Percentiles rank a stretch among this genome's conserved stretches.
These are phyloP conservation scores for Monocercomonoides exilis DNA, from an alignment of 78 protist genomes.

Conservation along the genomic window DNA sequence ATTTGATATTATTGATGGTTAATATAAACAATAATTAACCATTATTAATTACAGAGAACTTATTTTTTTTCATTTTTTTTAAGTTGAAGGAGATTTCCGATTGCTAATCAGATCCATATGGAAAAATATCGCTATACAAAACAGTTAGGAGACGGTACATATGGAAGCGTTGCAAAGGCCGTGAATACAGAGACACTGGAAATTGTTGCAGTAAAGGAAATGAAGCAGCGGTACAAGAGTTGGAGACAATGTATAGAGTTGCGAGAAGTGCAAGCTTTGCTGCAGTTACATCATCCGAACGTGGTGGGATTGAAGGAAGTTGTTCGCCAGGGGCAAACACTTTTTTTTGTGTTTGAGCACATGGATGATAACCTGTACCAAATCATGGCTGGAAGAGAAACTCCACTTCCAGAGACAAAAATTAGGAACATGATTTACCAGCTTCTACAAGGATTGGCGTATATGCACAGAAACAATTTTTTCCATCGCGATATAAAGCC, in stretches of 20 bases:
- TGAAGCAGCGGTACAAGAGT: conserved; percentile 74
- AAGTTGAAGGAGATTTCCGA: too few species aligned
- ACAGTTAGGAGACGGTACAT: conserved; percentile 74
- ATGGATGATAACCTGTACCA: conserved; percentile 60
- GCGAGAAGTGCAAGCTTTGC: conserved; percentile 59
- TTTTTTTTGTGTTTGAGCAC: conserved; percentile 85
- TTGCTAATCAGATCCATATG: too few species aligned
- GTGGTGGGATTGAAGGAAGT: conserved; percentile 88
- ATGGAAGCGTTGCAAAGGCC: conserved; percentile 62
- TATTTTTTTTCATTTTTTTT: too few species aligned
- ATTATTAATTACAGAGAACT: too few species aligned
- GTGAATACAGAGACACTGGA: conserved; percentile 41
- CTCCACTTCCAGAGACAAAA: conserved; percentile 50
- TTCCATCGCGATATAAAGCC: conserved; percentile 94
- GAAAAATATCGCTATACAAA: conserved; percentile 44
- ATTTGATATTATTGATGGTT: too few species aligned
- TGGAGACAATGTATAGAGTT: conserved; percentile 83
- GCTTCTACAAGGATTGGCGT: conserved; percentile 71
- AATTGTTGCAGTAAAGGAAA: conserved; percentile 82
- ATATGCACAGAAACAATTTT: conserved; percentile 75
- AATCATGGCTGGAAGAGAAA: conserved; percentile 55
- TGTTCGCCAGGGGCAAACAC: conserved; percentile 74
- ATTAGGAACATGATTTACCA: conserved; percentile 61
- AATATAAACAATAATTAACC: too few species aligned
- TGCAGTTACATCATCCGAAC: conserved; percentile 79